phyloP scores from a whole-genome alignment of 495 filamentous ascomycete genomes.

The Talaromyces liani region DNA sequence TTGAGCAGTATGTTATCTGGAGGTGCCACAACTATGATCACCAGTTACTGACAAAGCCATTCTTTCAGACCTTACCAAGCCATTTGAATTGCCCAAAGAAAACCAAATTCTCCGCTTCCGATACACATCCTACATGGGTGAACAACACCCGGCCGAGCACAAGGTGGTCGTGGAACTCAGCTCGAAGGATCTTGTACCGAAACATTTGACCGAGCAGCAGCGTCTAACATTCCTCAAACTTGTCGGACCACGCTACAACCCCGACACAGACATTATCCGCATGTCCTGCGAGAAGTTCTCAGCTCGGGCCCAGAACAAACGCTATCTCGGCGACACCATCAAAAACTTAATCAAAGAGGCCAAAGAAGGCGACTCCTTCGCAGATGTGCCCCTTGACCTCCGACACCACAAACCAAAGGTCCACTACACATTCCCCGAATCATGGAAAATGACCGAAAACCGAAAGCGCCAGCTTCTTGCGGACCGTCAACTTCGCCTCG shows the following conservation, averaged over 20 bases:
- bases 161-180: constrained; percentile 92
- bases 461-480: constrained; percentile 57
- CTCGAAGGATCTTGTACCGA: constrained; percentile 54
- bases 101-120: constrained; percentile 75
- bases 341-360: constrained; percentile 66
- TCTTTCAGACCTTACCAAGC: constrained; percentile 64
- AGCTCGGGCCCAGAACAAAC: constrained; percentile 90
- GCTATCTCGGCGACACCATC: constrained; percentile 76
- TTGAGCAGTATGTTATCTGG: constrained; percentile 61
- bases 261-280: constrained; percentile 70
- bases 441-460: constrained; percentile 71
- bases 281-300: constrained; percentile 89
- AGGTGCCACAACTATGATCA: constrained; percentile 1
- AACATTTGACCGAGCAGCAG: constrained; percentile 56
- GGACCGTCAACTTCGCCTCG: constrained; percentile 38
- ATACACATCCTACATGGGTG: constrained; percentile 96
- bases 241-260: constrained; percentile 83
- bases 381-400: constrained; percentile 84
- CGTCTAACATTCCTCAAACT: constrained; percentile 80
- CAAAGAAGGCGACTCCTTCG: constrained; percentile 76
- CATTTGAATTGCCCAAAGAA: constrained; percentile 63
- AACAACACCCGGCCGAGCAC: constrained; percentile 79
- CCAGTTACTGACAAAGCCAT: constrained; percentile 18
- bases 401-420: constrained; percentile 72
- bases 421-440: constrained; percentile 64